A percentile compares a stretch with the other conserved stretches of the same genome.
phyloP scores from a whole-genome alignment of 2,329 filamentous ascomycete genomes.

The Albifimbria verrucaria region DNA sequence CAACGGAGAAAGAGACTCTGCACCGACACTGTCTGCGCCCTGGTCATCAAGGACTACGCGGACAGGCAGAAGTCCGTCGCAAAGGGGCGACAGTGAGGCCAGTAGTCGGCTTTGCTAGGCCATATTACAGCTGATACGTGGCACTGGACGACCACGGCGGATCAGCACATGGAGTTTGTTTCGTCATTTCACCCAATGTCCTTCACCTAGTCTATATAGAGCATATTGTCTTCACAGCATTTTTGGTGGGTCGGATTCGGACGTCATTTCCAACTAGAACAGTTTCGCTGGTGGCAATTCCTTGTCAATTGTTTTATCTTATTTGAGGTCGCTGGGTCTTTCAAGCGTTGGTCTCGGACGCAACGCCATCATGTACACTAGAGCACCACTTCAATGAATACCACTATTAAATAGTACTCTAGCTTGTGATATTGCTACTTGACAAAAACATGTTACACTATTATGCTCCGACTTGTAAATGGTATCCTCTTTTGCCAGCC shows the following conservation, averaged over 20 bases:
- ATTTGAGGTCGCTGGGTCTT: neutral
- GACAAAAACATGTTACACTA: no score
- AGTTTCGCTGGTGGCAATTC: neutral
- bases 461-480: neutral
- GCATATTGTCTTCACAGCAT: no score
- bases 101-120: conserved; percentile 12
- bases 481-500: neutral
- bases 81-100: conserved; percentile 30
- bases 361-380: neutral
- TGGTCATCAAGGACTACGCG: conserved; percentile 78
- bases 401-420: no score
- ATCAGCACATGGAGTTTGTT: no score
- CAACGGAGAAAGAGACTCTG: conserved; percentile 77
- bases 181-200: no score
- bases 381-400: neutral
- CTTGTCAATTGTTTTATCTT: neutral
- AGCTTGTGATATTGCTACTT: no score
- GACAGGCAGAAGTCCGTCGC: conserved; percentile 58
- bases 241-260: no score
- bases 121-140: no score
- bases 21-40: conserved; percentile 77
- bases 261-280: no score
- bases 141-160: no score
- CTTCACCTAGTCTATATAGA: no score
- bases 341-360: neutral